These are phyloP conservation scores for Mycogone perniciosa DNA, from an alignment of 2,329 filamentous ascomycete species.

Conservation along the genomic window DNA sequence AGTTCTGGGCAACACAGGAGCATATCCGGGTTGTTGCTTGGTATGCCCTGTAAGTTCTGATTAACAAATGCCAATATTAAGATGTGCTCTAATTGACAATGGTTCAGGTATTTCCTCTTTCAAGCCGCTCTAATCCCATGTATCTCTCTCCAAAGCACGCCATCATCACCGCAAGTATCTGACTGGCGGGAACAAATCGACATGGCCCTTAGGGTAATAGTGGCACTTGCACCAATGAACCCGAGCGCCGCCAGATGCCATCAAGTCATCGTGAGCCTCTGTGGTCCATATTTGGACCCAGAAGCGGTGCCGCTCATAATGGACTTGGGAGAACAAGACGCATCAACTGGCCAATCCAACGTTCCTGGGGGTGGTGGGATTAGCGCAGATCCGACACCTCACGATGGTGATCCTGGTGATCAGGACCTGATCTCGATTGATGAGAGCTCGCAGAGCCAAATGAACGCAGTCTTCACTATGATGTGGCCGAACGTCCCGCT, in stretches of 20 bases:
- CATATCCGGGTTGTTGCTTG: slow-evolving; percentile 36
- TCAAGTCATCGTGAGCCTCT: slow-evolving; percentile 35
- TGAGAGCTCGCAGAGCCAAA: slow-evolving; percentile 36
- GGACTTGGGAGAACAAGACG: not conserved
- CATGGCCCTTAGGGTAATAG: slow-evolving; percentile 30
- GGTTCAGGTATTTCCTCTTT: slow-evolving; percentile 39
- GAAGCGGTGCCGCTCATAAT: not conserved
- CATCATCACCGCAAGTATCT: slow-evolving; percentile 27
- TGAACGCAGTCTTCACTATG: slow-evolving; percentile 37
- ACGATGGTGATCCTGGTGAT: slow-evolving; percentile 6
- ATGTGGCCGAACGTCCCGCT: slow-evolving; percentile 39
- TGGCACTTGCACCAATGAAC: slow-evolving; percentile 32
- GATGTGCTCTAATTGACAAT: not conserved
- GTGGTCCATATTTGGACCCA: slow-evolving; percentile 29
- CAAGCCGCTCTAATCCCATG: slow-evolving; percentile 43
- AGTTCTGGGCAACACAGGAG: slow-evolving; percentile 31
- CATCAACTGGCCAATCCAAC: not conserved
- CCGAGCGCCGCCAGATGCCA: slow-evolving; percentile 36
- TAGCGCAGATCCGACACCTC: not conserved
- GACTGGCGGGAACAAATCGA: slow-evolving; percentile 37
- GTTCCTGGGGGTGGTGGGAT: not conserved
- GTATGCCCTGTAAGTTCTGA: slow-evolving; percentile 31
- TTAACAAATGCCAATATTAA: not conserved
- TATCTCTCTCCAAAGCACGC: slow-evolving; percentile 40
- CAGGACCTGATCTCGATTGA: slow-evolving; percentile 21